A percentile compares a stretch with the other conserved stretches of the same genome.
Evolutionary conservation across 257 asterid species (phyloP).

Genomic region (Lycium barbarum): DNA sequence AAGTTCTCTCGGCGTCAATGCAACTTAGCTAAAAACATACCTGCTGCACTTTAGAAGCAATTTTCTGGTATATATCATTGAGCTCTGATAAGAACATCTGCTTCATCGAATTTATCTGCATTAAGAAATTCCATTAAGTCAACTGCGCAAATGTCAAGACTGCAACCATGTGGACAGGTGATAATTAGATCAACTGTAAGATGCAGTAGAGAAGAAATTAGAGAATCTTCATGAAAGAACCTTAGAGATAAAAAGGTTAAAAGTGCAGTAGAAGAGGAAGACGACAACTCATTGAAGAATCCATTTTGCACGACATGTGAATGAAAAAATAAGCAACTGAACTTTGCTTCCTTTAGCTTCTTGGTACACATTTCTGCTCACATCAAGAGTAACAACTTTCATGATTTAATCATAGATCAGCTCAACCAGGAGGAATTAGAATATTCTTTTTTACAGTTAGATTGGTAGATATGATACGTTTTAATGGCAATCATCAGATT

Average conservation of each 20-base stretch:
- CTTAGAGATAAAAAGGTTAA: not conserved
- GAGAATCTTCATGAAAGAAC: not conserved
- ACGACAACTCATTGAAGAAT: no score
- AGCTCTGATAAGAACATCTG: slow-evolving; percentile 65
- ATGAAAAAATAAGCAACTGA: slow-evolving; percentile 19
- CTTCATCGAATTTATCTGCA: slow-evolving; percentile 85
- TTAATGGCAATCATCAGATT: not conserved
- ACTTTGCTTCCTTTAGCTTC: slow-evolving; percentile 3
- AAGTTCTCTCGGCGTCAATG: not conserved
- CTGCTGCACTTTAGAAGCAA: slow-evolving; percentile 70
- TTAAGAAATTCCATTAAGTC: not conserved
- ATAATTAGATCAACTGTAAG: not conserved
- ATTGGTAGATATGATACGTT: not conserved
- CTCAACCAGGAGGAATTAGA: not conserved
- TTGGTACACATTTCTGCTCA: not conserved
- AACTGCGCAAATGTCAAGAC: not conserved
- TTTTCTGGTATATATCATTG: slow-evolving; percentile 68
- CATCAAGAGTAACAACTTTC: not conserved
- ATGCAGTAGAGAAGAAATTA: slow-evolving; percentile 2
- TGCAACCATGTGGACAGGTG: not conserved
- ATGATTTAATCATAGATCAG: not conserved
- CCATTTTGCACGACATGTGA: no score
- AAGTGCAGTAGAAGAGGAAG: not conserved
- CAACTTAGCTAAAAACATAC: slow-evolving; percentile 38
- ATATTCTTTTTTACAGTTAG: not conserved